A percentile compares a stretch with the other conserved stretches of the same genome.
Evolutionary conservation across 1,139 yeast species (phyloP).

Genomic region (Magnusiomyces tetraspermus): DNA sequence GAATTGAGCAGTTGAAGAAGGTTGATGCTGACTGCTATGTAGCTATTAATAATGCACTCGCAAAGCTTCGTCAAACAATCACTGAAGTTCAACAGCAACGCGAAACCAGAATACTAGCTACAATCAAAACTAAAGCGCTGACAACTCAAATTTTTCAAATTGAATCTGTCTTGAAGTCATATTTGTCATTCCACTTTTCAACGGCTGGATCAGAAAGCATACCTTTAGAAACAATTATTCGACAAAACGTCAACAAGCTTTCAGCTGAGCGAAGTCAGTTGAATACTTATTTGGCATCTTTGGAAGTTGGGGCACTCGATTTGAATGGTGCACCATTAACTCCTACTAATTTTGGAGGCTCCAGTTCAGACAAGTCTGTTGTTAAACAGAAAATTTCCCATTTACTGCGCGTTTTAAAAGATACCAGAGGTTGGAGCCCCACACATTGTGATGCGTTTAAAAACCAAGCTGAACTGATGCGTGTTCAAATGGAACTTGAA

Average conservation of each 20-base stretch:
- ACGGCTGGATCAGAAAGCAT: neutral
- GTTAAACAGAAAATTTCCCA: constrained; percentile 11
- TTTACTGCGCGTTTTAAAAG: constrained; percentile 19
- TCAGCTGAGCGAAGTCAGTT: constrained; percentile 5
- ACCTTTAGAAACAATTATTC: neutral
- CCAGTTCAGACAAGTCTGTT: neutral
- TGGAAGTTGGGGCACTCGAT: neutral
- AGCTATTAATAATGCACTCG: constrained; percentile 21
- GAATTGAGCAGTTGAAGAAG: constrained; percentile 19
- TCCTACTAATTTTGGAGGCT: constrained; percentile 4
- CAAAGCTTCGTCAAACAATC: constrained; percentile 18
- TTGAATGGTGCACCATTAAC: neutral
- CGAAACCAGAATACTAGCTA: constrained; percentile 15
- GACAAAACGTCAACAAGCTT: constrained; percentile 5
- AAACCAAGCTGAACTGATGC: constrained; percentile 17
- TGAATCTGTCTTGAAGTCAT: constrained; percentile 4
- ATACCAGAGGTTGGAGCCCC: constrained; percentile 23
- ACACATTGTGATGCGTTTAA: constrained; percentile 18
- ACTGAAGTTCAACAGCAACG: constrained; percentile 17
- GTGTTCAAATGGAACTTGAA: constrained; percentile 14
- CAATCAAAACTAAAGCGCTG: constrained; percentile 17
- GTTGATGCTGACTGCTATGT: constrained; percentile 16
- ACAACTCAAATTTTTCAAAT: constrained; percentile 20
- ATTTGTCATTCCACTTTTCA: neutral
- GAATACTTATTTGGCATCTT: constrained; percentile 3